A percentile compares a stretch with the other conserved stretches of the same genome.
Evolutionary conservation across 306 rosid genomes (phyloP).

Genomic region (Medicago ruthenica): DNA sequence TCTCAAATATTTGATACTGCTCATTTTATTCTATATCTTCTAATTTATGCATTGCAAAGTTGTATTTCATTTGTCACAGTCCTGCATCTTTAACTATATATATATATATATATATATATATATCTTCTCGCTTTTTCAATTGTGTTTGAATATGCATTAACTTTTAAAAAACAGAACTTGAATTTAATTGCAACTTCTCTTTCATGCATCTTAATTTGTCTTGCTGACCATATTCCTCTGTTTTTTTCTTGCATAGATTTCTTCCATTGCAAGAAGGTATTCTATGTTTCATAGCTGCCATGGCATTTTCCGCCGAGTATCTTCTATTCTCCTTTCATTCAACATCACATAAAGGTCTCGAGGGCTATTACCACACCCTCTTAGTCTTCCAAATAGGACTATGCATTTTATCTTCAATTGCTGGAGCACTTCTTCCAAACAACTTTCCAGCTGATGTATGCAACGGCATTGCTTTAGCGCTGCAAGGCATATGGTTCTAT

Average conservation of each 20-base stretch:
- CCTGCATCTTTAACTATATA: not conserved
- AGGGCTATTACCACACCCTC: slow-evolving; percentile 87
- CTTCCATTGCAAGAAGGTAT: slow-evolving; percentile 78
- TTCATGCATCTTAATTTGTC: slow-evolving; percentile 11
- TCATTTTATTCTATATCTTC: not conserved
- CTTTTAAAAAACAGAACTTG: not conserved
- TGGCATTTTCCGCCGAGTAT: slow-evolving; percentile 87
- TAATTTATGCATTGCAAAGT: slow-evolving; percentile 3
- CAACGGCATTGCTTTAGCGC: slow-evolving; percentile 73
- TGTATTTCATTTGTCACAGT: slow-evolving; percentile 9
- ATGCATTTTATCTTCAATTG: slow-evolving; percentile 65
- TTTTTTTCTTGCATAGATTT: slow-evolving; percentile 51
- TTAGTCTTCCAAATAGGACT: slow-evolving; percentile 81
- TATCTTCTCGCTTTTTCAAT: slow-evolving; percentile 4
- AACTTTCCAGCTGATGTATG: slow-evolving; percentile 80
- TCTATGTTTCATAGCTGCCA: slow-evolving; percentile 75
- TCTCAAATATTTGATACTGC: not conserved
- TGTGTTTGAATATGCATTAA: slow-evolving; percentile 2
- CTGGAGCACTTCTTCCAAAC: slow-evolving; percentile 78
- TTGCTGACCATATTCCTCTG: slow-evolving; percentile 33
- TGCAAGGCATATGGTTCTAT: slow-evolving; percentile 98
- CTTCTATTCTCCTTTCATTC: slow-evolving; percentile 96
- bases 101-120: too few relatives aligned
- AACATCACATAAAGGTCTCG: slow-evolving; percentile 88
- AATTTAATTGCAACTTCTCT: slow-evolving; percentile 5